Evolutionary conservation across 73 alveolate species (phyloP).

Genomic region (Blepharisma japonicum): DNA sequence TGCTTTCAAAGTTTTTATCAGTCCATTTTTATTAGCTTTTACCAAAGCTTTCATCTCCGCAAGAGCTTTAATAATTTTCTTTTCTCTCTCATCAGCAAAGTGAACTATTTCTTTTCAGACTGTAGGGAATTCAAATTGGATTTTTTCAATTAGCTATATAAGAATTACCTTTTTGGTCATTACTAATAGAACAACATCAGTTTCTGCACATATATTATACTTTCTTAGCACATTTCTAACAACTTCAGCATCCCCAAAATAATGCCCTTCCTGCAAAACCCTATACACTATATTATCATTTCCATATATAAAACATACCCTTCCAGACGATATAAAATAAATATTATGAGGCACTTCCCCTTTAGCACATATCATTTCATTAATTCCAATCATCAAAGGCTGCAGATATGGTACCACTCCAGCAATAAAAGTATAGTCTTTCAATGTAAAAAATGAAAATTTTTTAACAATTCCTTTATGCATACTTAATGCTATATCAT

Average conservation of each 20-base stretch:
- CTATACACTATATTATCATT: conserved; percentile 1
- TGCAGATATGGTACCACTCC: not conserved
- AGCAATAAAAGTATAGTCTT: conserved; percentile 20
- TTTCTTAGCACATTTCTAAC: conserved; percentile 36
- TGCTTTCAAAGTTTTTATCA: too few relatives aligned
- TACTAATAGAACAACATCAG: not conserved
- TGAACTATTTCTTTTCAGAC: conserved; percentile 10
- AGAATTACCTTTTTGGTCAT: not conserved
- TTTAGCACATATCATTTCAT: conserved; percentile 8
- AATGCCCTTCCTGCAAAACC: conserved; percentile 57
- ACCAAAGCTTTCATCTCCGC: conserved; percentile 14
- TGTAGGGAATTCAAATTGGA: conserved; percentile 1
- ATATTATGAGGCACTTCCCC: conserved; percentile 12
- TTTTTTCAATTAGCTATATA: not conserved
- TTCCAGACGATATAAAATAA: conserved; percentile 11
- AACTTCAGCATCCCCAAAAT: conserved; percentile 69
- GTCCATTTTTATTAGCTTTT: not conserved
- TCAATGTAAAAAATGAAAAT: not conserved
- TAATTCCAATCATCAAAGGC: not conserved
- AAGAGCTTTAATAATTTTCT: not conserved
- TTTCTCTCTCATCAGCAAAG: conserved; percentile 1
- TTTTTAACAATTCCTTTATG: conserved; percentile 13
- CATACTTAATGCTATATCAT: conserved; percentile 30
- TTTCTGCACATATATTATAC: conserved; percentile 15
- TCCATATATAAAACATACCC: not conserved